Evolutionary conservation across 2,329 filamentous ascomycete species (phyloP), one percentile per base, ranked within the genome.

Genomic region (Monosporascus cannonballus): DNA sequence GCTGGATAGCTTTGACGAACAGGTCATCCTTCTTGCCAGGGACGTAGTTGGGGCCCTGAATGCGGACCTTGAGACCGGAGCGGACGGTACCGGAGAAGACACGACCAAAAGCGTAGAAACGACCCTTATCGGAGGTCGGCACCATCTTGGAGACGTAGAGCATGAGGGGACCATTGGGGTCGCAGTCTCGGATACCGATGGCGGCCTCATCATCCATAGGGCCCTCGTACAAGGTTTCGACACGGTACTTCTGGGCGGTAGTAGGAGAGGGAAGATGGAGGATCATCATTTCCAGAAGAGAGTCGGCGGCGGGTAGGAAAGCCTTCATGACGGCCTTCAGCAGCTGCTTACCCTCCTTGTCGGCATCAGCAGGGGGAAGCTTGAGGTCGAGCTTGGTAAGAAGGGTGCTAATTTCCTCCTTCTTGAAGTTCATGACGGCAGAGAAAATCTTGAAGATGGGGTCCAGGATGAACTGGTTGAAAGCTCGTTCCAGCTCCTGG

Each of bases 71-170:
- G 69, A 97, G 83, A 81, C 94, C 94, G 65, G 94, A 97, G 71
- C 83, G 83, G 81, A 96, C 94, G 73, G 92, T 97, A 89, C 94
- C 94, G 67, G 94, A 82, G 85, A 97, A 99, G 79, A 99, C 94
- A 96, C 94, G 94, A 80, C 94, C 94, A 81, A 99, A 99, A 75
- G 94, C 94, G 81, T 96, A 99, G 90, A 99, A 99, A 80, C 94
- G 93, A 78, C 94, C 94, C 88, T 96, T 97, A 73, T 99, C 94
- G 69, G 91, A 95, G 67, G 94, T 99, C 70, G 94, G 94, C 71
- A 99, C 94, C 94, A 99, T 99, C 90, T 99, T 99, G 76, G 94
- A 99, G 76, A 99, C 92, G 89, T 99, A 99, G 66, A 97, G 84
- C 94, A 99, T 99, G 77, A 99, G 94, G 69, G 93, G 90, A 75